Evolutionary conservation across 108 stramenopile species (phyloP).

Genomic region (Cyclotella cryptica): DNA sequence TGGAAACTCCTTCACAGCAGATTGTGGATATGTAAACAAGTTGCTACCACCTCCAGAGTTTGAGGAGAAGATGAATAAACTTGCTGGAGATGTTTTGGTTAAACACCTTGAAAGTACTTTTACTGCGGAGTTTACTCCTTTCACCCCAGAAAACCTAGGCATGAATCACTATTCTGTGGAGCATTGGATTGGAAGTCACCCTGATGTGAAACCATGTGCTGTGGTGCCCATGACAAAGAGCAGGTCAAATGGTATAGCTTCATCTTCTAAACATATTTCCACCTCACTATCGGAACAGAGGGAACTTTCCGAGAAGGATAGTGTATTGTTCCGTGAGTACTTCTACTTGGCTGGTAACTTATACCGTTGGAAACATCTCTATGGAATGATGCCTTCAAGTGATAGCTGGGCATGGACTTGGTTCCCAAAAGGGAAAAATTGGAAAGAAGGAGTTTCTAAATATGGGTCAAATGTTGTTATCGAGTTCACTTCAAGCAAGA

Average conservation of each 20-base stretch:
- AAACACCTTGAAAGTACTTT: slow-evolving; percentile 38
- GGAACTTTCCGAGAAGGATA: slow-evolving; percentile 12
- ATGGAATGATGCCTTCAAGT: slow-evolving; percentile 31
- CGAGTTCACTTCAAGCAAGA: slow-evolving; percentile 22
- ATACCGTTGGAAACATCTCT: slow-evolving; percentile 37
- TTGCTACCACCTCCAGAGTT: slow-evolving; percentile 41
- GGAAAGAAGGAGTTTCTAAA: slow-evolving; percentile 26
- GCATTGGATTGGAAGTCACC: slow-evolving; percentile 54
- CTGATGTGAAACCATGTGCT: slow-evolving; percentile 46
- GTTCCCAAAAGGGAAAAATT: slow-evolving; percentile 49
- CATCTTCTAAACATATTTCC: slow-evolving; percentile 31
- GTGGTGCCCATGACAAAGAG: slow-evolving; percentile 36
- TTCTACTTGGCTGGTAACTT: slow-evolving; percentile 47
- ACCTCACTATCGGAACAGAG: slow-evolving; percentile 18
- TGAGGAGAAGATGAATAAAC: slow-evolving; percentile 36
- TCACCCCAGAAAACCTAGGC: slow-evolving; percentile 47
- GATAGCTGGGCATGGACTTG: slow-evolving; percentile 52
- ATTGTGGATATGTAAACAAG: slow-evolving; percentile 47
- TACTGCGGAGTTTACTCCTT: slow-evolving; percentile 36
- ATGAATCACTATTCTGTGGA: slow-evolving; percentile 48
- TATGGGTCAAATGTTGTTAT: slow-evolving; percentile 42
- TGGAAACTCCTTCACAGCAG: slow-evolving; percentile 50
- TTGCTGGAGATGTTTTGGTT: slow-evolving; percentile 36
- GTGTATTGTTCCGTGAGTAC: slow-evolving; percentile 38
- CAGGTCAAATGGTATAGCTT: slow-evolving; percentile 37